A percentile compares a stretch with the other conserved stretches of the same genome.
These are phyloP conservation scores for Gossypium stocksii DNA, from an alignment of 345 rosid genomes.

Conservation along the genomic window DNA sequence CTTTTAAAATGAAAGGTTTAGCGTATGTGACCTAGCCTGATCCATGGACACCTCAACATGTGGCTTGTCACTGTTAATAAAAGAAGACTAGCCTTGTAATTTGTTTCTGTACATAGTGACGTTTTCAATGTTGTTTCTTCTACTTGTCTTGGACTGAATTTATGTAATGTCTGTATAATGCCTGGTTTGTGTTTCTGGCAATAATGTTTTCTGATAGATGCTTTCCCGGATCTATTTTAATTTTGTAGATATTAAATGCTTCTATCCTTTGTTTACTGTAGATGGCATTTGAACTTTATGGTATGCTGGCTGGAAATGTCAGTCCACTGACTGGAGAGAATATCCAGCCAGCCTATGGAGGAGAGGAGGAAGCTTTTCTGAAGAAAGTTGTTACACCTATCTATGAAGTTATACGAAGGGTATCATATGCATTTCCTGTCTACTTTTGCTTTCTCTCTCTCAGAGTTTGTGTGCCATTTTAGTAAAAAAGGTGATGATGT, in stretches of 20 bases:
- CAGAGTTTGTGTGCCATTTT: constrained; percentile 1
- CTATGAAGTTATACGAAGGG: constrained; percentile 78
- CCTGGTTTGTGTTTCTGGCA: not conserved
- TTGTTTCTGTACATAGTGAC: not conserved
- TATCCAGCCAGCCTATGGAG: constrained; percentile 96
- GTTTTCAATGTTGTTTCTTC: not conserved
- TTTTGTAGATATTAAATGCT: not conserved
- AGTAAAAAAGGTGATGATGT: not conserved
- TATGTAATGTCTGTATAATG: not conserved
- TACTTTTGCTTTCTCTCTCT: constrained; percentile 4
- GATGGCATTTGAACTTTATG: constrained; percentile 99
- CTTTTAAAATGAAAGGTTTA: not conserved
- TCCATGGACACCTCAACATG: not conserved
- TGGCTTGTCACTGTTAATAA: not conserved
- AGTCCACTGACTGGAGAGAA: constrained; percentile 98
- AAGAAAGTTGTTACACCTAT: constrained; percentile 88
- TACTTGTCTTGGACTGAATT: not conserved
- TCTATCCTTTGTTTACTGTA: constrained; percentile 26
- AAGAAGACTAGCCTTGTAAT: not conserved
- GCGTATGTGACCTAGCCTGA: not conserved
- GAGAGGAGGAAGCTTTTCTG: constrained; percentile 96
- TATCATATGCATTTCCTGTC: constrained; percentile 15
- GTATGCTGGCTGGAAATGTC: constrained; percentile 95
- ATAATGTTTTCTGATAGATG: not conserved
- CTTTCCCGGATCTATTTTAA: constrained; percentile 14